phyloP scores from a whole-genome alignment of 2,329 filamentous ascomycete species.

The Calonectria henricotiae region DNA sequence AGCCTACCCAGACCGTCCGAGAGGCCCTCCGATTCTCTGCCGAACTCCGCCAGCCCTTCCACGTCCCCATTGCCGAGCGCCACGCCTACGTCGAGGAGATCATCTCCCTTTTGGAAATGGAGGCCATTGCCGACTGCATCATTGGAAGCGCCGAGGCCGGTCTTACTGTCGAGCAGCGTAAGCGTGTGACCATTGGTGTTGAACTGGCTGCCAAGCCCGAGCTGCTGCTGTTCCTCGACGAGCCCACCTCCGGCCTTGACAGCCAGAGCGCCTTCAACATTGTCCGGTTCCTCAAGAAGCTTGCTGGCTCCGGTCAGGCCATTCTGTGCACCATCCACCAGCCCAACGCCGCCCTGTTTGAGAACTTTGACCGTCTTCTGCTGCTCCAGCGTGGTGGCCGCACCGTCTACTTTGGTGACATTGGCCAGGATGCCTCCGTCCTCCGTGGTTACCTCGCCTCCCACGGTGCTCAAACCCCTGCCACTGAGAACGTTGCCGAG shows the following conservation, averaged over 20 bases:
- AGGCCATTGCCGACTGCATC: conserved; percentile 72
- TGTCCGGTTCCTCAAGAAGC: conserved; percentile 83
- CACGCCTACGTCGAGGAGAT: conserved; percentile 76
- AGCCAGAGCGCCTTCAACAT: conserved; percentile 81
- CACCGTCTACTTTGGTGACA: conserved; percentile 89
- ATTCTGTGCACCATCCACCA: conserved; percentile 95
- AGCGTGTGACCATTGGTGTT: conserved; percentile 92
- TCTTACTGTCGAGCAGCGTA: conserved; percentile 76
- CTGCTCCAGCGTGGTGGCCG: conserved; percentile 84
- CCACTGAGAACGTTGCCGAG: conserved; percentile 76
- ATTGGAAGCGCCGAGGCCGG: conserved; percentile 78
- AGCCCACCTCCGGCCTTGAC: conserved; percentile 81
- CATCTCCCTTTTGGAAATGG: conserved; percentile 73
- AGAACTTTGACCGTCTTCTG: conserved; percentile 88
- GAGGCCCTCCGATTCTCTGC: conserved; percentile 77
- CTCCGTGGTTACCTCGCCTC: conserved; percentile 77
- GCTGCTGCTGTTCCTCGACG: conserved; percentile 83
- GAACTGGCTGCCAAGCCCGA: conserved; percentile 89
- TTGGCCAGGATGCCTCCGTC: conserved; percentile 81
- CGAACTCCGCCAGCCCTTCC: conserved; percentile 71
- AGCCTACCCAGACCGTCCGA: conserved; percentile 75
- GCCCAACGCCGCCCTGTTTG: conserved; percentile 88
- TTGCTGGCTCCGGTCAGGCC: conserved; percentile 85
- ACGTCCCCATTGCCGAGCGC: conserved; percentile 70
- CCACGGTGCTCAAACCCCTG: conserved; percentile 73